Evolutionary conservation across 768 basidiomycete genomes (phyloP).

Genomic region (Auricularia cornea): DNA sequence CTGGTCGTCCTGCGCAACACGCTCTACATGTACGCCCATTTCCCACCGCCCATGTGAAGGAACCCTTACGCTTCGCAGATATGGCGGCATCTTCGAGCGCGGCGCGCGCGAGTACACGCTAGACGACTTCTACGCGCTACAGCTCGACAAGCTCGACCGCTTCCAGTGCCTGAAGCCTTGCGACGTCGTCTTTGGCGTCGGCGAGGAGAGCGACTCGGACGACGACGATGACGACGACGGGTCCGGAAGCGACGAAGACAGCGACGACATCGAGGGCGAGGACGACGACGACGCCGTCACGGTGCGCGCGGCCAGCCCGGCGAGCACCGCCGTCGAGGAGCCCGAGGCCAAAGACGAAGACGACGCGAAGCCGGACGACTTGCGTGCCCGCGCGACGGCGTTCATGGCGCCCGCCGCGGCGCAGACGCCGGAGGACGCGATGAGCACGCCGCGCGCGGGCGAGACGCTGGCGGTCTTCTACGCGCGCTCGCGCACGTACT

Average conservation of each 20-base stretch:
- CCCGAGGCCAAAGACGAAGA: conserved; percentile 25
- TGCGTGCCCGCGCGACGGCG: conserved; percentile 10
- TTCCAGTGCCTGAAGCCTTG: conserved; percentile 67
- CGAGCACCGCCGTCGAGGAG: conserved; percentile 13
- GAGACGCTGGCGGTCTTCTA: conserved; percentile 82
- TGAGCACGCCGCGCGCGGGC: conserved; percentile 76
- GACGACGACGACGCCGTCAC: conserved; percentile 27
- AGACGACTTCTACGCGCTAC: conserved; percentile 77
- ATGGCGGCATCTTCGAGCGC: conserved; percentile 83
- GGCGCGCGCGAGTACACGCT: conserved; percentile 80
- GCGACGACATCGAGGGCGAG: conserved; percentile 33
- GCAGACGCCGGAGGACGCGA: conserved; percentile 57
- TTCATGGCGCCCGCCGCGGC: conserved; percentile 53
- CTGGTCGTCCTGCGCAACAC: conserved; percentile 76
- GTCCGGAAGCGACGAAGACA: conserved; percentile 32
- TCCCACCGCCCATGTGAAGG: background rate
- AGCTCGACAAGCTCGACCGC: conserved; percentile 77
- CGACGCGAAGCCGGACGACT: conserved; percentile 5
- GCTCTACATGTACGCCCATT: conserved; percentile 62
- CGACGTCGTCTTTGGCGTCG: conserved; percentile 50
- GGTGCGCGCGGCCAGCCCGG: conserved; percentile 1
- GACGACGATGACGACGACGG: conserved; percentile 46
- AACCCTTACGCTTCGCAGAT: conserved; percentile 33
- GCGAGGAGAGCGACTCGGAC: conserved; percentile 54
- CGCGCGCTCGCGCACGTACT: conserved; percentile 70